Evolutionary conservation across 345 rosid species (phyloP).

Genomic region (Gossypium mustelinum): DNA sequence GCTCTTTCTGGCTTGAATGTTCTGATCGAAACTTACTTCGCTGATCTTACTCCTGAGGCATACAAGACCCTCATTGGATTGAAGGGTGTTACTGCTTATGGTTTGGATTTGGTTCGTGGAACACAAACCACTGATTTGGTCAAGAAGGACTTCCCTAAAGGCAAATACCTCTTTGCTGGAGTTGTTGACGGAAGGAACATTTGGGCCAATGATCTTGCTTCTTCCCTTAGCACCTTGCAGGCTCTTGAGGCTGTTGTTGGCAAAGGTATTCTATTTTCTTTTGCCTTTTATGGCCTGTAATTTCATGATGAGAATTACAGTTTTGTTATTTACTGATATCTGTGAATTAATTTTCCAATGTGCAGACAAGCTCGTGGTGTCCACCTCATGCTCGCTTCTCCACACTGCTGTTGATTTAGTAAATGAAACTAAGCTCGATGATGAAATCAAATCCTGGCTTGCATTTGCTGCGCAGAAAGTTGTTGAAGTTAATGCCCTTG

Average conservation of each 20-base stretch:
- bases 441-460: constrained; percentile 93
- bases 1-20: constrained; percentile 78
- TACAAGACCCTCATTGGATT: constrained; percentile 72
- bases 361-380: constrained; percentile 89
- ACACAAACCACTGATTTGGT: constrained; percentile 72
- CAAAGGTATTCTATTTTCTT: constrained; percentile 49
- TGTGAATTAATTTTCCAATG: neutral
- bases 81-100: constrained; percentile 82
- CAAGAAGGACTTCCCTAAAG: constrained; percentile 70
- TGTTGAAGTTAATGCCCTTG: constrained; percentile 88
- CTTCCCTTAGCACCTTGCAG: constrained; percentile 55
- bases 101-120: constrained; percentile 92
- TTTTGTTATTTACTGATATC: neutral
- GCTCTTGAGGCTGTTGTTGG: constrained; percentile 75
- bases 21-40: constrained; percentile 87
- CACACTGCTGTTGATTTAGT: constrained; percentile 97
- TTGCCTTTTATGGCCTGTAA: neutral
- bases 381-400: constrained; percentile 93
- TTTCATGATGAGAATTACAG: neutral
- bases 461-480: constrained; percentile 98
- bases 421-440: constrained; percentile 80
- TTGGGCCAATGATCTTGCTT: constrained; percentile 95
- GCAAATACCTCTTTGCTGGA: constrained; percentile 88
- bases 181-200: constrained; percentile 97
- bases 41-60: constrained; percentile 81